A percentile compares a stretch with the other conserved stretches of the same genome.
These are phyloP conservation scores for Plasmodium reichenowi DNA, from an alignment of 169 alveolate species.

Conservation along the genomic window DNA sequence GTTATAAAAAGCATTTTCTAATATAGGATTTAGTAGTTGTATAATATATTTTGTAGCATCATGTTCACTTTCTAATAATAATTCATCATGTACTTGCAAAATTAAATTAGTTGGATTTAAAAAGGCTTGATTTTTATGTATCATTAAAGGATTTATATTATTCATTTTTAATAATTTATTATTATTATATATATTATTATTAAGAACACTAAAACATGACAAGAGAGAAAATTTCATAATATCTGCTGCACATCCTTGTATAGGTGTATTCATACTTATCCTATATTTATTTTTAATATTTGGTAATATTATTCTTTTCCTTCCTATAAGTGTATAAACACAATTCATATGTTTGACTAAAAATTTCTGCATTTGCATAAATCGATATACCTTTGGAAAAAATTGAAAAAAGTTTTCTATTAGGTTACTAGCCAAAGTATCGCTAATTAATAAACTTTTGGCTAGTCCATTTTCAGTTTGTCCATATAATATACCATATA, in stretches of 20 bases:
- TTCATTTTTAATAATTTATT: conserved; percentile 21
- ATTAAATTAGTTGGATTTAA: conserved; percentile 65
- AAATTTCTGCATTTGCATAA: conserved; percentile 76
- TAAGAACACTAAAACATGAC: conserved; percentile 25
- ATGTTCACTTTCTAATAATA: conserved; percentile 77
- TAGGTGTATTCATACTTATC: conserved; percentile 83
- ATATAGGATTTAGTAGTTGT: conserved; percentile 42
- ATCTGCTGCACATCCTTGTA: conserved; percentile 86
- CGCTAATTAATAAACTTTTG: conserved; percentile 76
- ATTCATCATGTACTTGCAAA: conserved; percentile 85
- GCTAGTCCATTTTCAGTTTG: conserved; percentile 82
- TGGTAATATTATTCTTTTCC: conserved; percentile 73
- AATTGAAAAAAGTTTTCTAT: conserved; percentile 76
- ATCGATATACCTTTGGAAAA: conserved; percentile 76
- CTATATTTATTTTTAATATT: conserved; percentile 75
- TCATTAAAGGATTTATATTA: background rate
- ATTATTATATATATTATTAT: background rate
- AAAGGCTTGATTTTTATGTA: conserved; percentile 12
- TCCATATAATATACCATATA: conserved; percentile 83
- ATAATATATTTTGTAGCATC: conserved; percentile 11
- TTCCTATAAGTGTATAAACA: conserved; percentile 80
- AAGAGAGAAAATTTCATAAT: conserved; percentile 80
- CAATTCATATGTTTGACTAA: conserved; percentile 66
- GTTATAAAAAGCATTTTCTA: conserved; percentile 76
- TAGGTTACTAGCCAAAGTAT: conserved; percentile 69